Evolutionary conservation across 148 eudicot species (phyloP), one percentile per base, ranked within the genome.

Genomic region (Pouteria glomerata): DNA sequence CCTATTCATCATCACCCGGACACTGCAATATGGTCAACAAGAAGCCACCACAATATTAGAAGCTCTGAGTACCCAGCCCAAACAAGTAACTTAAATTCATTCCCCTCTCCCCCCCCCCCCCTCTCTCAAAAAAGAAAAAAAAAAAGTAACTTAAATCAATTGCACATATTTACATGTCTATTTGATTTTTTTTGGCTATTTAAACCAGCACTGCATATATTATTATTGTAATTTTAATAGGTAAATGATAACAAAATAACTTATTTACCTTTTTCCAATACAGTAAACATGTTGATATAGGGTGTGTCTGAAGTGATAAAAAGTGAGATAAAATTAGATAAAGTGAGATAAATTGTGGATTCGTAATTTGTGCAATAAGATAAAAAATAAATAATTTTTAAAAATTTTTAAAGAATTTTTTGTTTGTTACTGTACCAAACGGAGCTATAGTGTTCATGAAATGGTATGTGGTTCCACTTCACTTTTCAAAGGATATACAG

Each of bases 1-100:
- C 77, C 88, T 90, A 87, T 92, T 96, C 99, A 96, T 96, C 99
- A 96, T 90, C 65, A 96, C 99, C 90, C 94, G 90, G 31, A 87
- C 82, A 79, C 99, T 96, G 86, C 78, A 77, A 63, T 8, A 61
- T 70, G 53, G 29, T 37, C 53, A 69, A 70, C 72, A 62, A 68
- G 24, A 69, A 30, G 69, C 86, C 96, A 90, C 88, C 96, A 88
- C 81, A 51, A 59, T 4, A 16, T 30, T 24, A 51, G 55, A 29
- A 53, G 19, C 18, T 57, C 11, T 55, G 33, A 4, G n/a, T n/a
- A n/a, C n/a, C n/a, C n/a, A n/a, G 59, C 50, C 58, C 7, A 44
- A 23, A 21, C 5, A 51, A 34, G 58, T 68, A 34, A 52, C 33
- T 68, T 23, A 23, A 8, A n/a, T n/a, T n/a, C n/a, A n/a, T n/a